Base-by-base conservation (phyloP, 331 rosid species). In the Acacia concinna region DNA sequence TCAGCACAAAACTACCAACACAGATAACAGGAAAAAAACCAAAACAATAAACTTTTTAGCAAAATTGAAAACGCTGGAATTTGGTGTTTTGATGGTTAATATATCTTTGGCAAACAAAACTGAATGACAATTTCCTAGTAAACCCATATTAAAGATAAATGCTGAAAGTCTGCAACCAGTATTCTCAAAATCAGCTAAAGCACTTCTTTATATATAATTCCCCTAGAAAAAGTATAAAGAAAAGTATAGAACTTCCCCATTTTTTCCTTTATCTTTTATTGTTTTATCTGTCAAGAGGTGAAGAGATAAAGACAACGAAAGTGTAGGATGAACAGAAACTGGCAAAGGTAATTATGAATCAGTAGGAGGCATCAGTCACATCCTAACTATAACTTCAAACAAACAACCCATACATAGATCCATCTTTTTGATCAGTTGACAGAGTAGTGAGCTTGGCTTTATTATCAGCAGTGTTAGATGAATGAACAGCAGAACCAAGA, bases 391-490 rank as follows among this genome's bases (percentile, higher is more conserved):
- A 52, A 30, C 15, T 25, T 18, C 25, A 41, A 74, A 65, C 41
- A 64, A 77, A 51, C 12, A 81, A 82, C 81, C 76, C 85, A 70
- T 84, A 93, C 98, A 71, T 78, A 6, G 78, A 67, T 73, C 80
- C 85, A 32, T 70, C 84, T 76, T 68, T 84, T 21, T 51, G 25
- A 74, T 82, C 81, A 59, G 37, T 79, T 9, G 91, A 44, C 68
- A 82, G 75, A 23, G 49, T 31, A 0, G 81, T 56, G 71, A 94
- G 97, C 85, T 94, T 94, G 63, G 72, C 90, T 65, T 85, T 85
- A 74, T 92, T 89, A 85, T 94, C 98, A 68, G 94, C 86, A 47
- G 93, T 86, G 81, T 94, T 94, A 74, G 98, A 94, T 76, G 97
- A 81, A 86, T 94, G 97, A 77, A 94, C 97, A 75, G 88, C 90